A percentile compares a stretch with the other conserved stretches of the same genome.
Conservation (phyloP, 139 green algal species). For the Deuterostichococcus epilithicus region DNA sequence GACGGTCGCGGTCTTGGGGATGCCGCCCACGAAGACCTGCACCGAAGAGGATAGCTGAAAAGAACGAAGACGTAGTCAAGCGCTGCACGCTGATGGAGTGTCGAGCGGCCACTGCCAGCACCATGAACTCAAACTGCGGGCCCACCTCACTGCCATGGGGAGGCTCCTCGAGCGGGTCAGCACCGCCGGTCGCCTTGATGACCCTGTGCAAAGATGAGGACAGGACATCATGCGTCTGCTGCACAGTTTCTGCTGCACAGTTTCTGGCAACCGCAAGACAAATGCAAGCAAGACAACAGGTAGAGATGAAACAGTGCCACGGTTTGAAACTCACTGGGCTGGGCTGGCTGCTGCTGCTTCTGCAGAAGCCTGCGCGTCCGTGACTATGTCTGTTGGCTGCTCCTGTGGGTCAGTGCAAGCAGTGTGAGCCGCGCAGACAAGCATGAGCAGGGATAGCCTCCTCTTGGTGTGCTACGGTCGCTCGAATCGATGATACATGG, state of each 20-base stretch:
- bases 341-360: background rate
- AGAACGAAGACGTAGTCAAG: background rate
- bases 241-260: too few relatives aligned
- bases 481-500: too few relatives aligned
- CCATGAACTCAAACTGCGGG: background rate
- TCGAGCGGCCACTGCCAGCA: too few relatives aligned
- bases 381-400: too few relatives aligned
- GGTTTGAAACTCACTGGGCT: background rate
- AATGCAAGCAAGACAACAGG: too few relatives aligned
- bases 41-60: conserved; percentile 7
- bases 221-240: background rate
- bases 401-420: background rate
- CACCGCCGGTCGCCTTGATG: background rate
- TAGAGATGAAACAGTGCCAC: too few relatives aligned
- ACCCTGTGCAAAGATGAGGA: background rate
- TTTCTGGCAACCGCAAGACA: too few relatives aligned
- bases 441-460: too few relatives aligned
- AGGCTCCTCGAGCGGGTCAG: conserved; percentile 23
- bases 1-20: conserved; percentile 48
- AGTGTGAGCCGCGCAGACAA: too few relatives aligned
- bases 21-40: conserved; percentile 72
- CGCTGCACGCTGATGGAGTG: too few relatives aligned
- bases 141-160: conserved; percentile 5
- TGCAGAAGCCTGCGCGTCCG: background rate
- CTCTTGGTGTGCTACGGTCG: too few relatives aligned